phyloP scores from a whole-genome alignment of 2,329 filamentous ascomycete species.

The Verruconis gallopava region DNA sequence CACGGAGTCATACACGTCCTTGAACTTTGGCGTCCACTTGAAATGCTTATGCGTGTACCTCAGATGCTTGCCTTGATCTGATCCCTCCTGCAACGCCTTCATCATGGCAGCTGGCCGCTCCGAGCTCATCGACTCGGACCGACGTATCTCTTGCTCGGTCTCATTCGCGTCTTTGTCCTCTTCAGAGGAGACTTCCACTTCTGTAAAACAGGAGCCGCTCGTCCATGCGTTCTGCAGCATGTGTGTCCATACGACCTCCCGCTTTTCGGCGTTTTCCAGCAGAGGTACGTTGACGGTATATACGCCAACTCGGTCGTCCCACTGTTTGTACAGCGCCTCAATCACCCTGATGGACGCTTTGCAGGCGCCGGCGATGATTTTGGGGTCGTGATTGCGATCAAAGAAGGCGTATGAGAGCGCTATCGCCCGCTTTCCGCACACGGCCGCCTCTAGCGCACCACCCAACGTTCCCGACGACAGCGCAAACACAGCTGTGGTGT shows the following conservation, averaged over 20 bases:
- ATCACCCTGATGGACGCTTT: conserved; percentile 63
- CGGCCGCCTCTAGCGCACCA: conserved; percentile 36
- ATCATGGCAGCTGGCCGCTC: conserved; percentile 15
- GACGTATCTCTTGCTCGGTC: conserved; percentile 62
- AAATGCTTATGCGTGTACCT: conserved; percentile 73
- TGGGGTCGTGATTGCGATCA: conserved; percentile 67
- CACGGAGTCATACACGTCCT: conserved; percentile 80
- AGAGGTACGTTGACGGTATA: conserved; percentile 88
- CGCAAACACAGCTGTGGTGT: conserved; percentile 37
- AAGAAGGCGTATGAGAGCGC: conserved; percentile 89
- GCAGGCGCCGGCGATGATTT: conserved; percentile 66
- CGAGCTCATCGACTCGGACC: conserved; percentile 40
- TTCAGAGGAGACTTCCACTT: conserved; percentile 52
- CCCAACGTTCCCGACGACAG: conserved; percentile 37
- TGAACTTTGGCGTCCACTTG: conserved; percentile 83
- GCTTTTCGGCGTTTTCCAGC: conserved; percentile 56
- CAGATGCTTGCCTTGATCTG: conserved; percentile 23
- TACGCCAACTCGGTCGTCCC: conserved; percentile 60
- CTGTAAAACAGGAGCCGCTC: conserved; percentile 67
- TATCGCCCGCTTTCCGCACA: conserved; percentile 45
- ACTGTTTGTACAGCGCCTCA: conserved; percentile 54
- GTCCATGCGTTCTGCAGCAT: conserved; percentile 89
- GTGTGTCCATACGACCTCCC: conserved; percentile 67
- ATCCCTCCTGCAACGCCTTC: conserved; percentile 19
- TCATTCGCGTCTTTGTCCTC: conserved; percentile 47